Evolutionary conservation across 1,284 basidiomycete species (phyloP), one percentile per base, ranked within the genome.

Genomic region (Crepidotus sp.): DNA sequence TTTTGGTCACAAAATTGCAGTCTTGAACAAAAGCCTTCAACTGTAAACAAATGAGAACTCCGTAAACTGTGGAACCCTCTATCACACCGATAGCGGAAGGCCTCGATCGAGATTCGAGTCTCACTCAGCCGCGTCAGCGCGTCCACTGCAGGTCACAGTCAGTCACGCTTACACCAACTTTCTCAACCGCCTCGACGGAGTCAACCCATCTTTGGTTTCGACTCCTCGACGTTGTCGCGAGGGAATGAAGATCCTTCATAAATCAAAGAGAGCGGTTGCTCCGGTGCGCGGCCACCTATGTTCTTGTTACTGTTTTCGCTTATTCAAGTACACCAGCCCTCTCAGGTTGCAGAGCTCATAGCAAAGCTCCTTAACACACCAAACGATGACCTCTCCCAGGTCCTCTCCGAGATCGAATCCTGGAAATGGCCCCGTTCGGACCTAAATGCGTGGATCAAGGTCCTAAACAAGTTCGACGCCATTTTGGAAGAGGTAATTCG

Each of bases 341-440:
- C 76, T 45, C 82, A 82, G 62, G 77, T 90, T 44, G 76, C 74
- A 54, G 78, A 83, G 58, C 75, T 90, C 54, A 84, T 90, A 53
- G 66, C 68, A 44, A 82, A 72, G 54, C 69, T 89, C n/a, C 57
- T 77, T 36, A 70, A 69, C 49, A 80, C 79, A 4, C 66, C 76
- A 5, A 77, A 76, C 46, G 76, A 86, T 40, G 75, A 84, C 54
- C 66, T 91, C 14, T 65, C 78, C 2, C 67, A 75, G 46, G 71
- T 79, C 46, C 70, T 92, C 36, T 65, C 71, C 33, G 64, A 73
- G 52, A 81, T 89, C 55, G 77, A 83, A 54, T 63, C 69, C 13
- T 99, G 96, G 96, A 83, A 78, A 64, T 98, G 91, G 85, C 91
- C 94, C 21, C 79, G 96, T 53, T 95, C 93, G 46, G 96, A 99